Evolutionary conservation across 768 basidiomycete genomes (phyloP).

Genomic region (Rhodocollybia butyracea): DNA sequence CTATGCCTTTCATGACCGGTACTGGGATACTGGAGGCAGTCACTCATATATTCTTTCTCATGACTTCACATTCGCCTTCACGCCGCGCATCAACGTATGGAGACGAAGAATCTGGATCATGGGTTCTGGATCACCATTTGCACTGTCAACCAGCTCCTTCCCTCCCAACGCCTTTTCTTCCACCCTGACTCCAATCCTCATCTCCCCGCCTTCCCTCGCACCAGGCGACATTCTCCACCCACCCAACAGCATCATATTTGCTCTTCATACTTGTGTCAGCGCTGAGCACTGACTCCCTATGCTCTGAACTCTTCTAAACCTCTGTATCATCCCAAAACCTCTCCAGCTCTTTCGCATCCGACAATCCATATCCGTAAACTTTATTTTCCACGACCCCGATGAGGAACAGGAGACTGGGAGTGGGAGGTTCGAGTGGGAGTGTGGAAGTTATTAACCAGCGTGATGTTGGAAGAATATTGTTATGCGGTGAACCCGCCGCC

Average conservation of each 20-base stretch:
- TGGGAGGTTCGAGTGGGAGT: slow-evolving; percentile 74
- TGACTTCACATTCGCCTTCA: too few relatives aligned
- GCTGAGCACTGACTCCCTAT: slow-evolving; percentile 75
- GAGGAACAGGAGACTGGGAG: slow-evolving; percentile 95
- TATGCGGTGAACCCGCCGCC: slow-evolving; percentile 99
- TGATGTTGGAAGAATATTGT: slow-evolving; percentile 94
- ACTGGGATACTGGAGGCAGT: slow-evolving; percentile 62
- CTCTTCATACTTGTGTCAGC: slow-evolving; percentile 90
- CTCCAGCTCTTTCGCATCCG: slow-evolving; percentile 89
- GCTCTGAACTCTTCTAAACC: too few relatives aligned
- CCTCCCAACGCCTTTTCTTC: slow-evolving; percentile 46
- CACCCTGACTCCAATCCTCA: slow-evolving; percentile 42
- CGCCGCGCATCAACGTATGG: neutral
- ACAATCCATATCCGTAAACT: slow-evolving; percentile 81
- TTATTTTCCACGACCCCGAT: slow-evolving; percentile 94
- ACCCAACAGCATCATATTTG: slow-evolving; percentile 75
- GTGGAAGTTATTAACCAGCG: slow-evolving; percentile 97
- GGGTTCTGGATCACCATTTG: too few relatives aligned
- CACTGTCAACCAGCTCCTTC: too few relatives aligned
- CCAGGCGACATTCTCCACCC: slow-evolving; percentile 69
- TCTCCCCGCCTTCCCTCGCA: slow-evolving; percentile 23
- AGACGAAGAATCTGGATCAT: neutral
- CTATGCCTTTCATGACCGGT: slow-evolving; percentile 47
- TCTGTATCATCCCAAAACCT: slow-evolving; percentile 73
- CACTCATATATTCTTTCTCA: too few relatives aligned